Evolutionary conservation across 768 basidiomycete species (phyloP).

Genomic region (Tylopilus cervinicoccineus): DNA sequence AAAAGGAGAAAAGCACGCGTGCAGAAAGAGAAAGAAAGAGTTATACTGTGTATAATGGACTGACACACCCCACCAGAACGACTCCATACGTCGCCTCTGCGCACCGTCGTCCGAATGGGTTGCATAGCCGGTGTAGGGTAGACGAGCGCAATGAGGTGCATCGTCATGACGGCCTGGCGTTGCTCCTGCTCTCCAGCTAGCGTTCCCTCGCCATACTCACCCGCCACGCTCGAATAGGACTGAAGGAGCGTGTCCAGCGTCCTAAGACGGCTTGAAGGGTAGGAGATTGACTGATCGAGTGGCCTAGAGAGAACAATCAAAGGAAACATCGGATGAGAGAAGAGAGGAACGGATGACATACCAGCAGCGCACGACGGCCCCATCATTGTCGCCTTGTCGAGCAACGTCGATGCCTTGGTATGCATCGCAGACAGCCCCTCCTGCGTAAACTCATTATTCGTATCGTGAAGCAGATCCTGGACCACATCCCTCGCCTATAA

Average conservation of each 20-base stretch:
- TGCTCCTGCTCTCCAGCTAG: background rate
- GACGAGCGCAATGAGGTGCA: no score
- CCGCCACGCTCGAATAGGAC: constrained; percentile 12
- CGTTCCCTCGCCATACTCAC: constrained; percentile 2
- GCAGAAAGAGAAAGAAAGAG: no score
- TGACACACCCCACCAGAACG: constrained; percentile 7
- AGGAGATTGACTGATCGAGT: constrained; percentile 38
- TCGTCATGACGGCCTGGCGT: constrained; percentile 9
- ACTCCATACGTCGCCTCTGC: constrained; percentile 14
- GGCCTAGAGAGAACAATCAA: constrained; percentile 30
- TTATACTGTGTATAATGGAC: constrained; percentile 19
- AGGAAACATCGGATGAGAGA: background rate
- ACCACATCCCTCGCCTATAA: constrained; percentile 14
- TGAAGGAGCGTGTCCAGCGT: constrained; percentile 46
- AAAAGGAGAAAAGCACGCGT: no score
- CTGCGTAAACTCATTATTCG: constrained; percentile 4
- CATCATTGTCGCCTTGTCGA: constrained; percentile 31
- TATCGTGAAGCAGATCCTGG: constrained; percentile 17
- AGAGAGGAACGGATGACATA: constrained; percentile 14
- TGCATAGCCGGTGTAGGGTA: constrained; percentile 21
- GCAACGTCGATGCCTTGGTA: constrained; percentile 32
- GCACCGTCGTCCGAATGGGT: constrained; percentile 13
- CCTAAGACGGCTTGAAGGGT: constrained; percentile 42
- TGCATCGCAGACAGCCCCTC: constrained; percentile 13
- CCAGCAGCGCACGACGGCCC: constrained; percentile 26